Evolutionary conservation across 345 rosid species (phyloP), one percentile per base, ranked within the genome.

Genomic region (Citrus maxima): DNA sequence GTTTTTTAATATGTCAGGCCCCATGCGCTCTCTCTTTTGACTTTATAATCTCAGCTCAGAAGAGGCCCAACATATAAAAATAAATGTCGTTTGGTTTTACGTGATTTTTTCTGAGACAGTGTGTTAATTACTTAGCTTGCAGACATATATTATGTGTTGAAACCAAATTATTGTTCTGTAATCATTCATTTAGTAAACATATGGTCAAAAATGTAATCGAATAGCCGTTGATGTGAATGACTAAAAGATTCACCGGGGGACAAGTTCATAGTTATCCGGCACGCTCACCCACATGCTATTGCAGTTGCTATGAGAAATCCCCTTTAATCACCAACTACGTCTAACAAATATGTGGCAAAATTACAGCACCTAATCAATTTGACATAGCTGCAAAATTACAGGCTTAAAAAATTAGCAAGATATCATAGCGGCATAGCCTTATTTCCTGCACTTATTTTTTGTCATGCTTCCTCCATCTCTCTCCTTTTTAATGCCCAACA

Each of bases 1-100:
- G 13, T 40, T 40, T 40, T 40, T 40, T 9, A 10, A 40, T 30
- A 7, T 6, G 54, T 34, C 78, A 67, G 46, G 70, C 55, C 37
- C 42, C 64, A 35, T 51, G 56, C 59, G 56, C 59, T 61, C 3
- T 19, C 6, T 38, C 51, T 37, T 28, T 80, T 77, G 79, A 77
- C 70, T 75, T 74, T 22, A 7, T 7, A 58, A 7, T 9, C 58
- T 32, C 35, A 46, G 59, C 22, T 9, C 9, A 7, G 28, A 8
- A 24, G 10, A 69, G 14, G 6, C 32, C 32, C 58, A 5, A 8
- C 6, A 30, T 7, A 12, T 1, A 8, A 46, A 37, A 58, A 56
- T n/a, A 61, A 8, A 38, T 25, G 30, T 6, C 16, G 51, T 63
- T 6, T 51, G 34, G 7, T 7, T 14, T 32, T 66, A 32, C 32